Base-by-base conservation (phyloP, 2,329 filamentous ascomycete genomes). In the Chaetomiaceae sp. region DNA sequence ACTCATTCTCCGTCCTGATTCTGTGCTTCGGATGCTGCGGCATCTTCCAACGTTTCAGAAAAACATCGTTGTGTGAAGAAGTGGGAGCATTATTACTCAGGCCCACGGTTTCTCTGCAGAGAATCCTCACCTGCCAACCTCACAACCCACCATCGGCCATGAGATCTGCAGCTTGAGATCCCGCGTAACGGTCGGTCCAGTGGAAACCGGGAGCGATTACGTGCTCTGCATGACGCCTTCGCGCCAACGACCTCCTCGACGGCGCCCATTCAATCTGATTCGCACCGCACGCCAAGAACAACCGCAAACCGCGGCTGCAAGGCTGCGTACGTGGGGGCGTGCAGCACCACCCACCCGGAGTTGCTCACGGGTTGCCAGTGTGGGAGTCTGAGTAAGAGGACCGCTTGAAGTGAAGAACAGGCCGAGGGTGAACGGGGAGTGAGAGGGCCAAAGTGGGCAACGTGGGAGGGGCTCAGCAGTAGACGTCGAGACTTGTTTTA, bases 161-260 rank as follows among this genome's bases (percentile, higher is more conserved):
- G 30, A 15, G 10, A 50, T 15, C 35, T 29, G 30, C n/a, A 3
- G 19, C 19, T 22, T 30, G 34, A 51, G 27, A n/a, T 17, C 45
- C 45, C 38, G 29, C 24, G 36, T 35, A 42, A 35, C 36, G 40
- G 20, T 24, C 30, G 38, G 43, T 38, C 54, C 56, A 58, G 48
- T 57, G 36, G 40, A 36, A 47, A 34, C 41, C 24, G 12, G 29
- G 46, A 29, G 38, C 48, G 52, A 54, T 58, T 55, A 55, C 57
- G 55, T 59, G 57, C 55, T 54, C 33, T 54, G 34, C 40, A 56
- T 56, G 49, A 56, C 56, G 54, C 51, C 57, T 57, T 58, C 33
- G 33, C 49, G 17, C 41, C 37, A 19, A 20, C 47, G 20, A 22
- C 29, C 48, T 34, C 14, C n/a, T 45, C 29, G 22, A 42, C 44